Conservation (phyloP, 2,329 filamentous ascomycete genomes). For the Zymoseptoria tritici region DNA sequence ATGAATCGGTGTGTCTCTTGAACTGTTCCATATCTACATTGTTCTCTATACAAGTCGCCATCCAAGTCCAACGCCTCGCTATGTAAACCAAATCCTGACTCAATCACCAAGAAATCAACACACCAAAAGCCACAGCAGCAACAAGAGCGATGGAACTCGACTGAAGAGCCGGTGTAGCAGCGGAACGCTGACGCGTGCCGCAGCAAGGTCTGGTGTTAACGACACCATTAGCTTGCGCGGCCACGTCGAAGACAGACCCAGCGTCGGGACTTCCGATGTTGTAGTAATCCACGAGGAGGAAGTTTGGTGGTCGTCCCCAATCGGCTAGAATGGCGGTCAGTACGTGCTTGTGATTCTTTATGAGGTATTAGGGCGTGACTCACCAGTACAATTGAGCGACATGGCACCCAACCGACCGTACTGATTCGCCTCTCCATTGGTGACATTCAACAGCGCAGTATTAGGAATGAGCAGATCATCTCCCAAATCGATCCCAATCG, state of each 20-base stretch:
- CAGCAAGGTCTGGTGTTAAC: constrained; percentile 57
- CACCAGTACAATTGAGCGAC: constrained; percentile 54
- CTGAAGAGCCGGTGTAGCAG: constrained; percentile 1
- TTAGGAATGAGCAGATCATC: constrained; percentile 63
- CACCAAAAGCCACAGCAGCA: constrained; percentile 5
- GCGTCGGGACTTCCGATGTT: constrained; percentile 56
- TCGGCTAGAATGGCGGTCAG: constrained; percentile 27
- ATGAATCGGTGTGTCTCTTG: too few relatives aligned
- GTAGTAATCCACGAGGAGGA: constrained; percentile 80
- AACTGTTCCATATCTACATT: too few relatives aligned
- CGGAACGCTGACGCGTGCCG: constrained; percentile 30
- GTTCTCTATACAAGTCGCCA: neutral
- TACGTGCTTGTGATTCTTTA: neutral
- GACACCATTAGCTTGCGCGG: constrained; percentile 64
- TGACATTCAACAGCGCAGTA: constrained; percentile 59
- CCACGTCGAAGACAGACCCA: constrained; percentile 71
- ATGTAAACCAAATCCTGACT: neutral
- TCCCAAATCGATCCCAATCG: constrained; percentile 37
- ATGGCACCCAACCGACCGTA: constrained; percentile 59
- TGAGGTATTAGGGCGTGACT: constrained; percentile 20
- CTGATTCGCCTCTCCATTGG: constrained; percentile 57
- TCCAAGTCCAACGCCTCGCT: neutral
- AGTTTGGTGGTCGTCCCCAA: constrained; percentile 66
- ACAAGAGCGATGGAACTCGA: constrained; percentile 8
- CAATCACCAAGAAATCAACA: neutral